Percentiles rank a stretch among this genome's conserved stretches.
These are phyloP conservation scores for Fonsecaea nubica DNA, from an alignment of 2,329 filamentous ascomycete genomes.

Conservation along the genomic window DNA sequence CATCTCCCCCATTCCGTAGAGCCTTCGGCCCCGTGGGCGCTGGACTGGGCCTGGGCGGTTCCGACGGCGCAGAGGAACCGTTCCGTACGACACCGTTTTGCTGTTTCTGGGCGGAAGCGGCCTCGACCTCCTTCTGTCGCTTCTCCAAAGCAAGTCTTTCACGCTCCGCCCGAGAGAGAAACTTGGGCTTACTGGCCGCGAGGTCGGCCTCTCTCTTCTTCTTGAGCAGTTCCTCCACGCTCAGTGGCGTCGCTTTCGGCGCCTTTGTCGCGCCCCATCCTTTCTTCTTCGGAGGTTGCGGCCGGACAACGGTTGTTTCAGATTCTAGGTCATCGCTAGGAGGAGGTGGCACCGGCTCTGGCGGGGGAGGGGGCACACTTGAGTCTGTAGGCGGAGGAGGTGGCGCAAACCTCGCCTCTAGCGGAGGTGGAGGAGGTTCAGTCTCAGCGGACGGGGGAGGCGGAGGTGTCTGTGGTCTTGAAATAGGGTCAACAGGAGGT, in stretches of 20 bases:
- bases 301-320: conserved; percentile 53
- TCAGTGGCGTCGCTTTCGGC: conserved; percentile 64
- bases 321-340: conserved; percentile 45
- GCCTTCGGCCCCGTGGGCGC: conserved; percentile 76
- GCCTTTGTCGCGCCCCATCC: conserved; percentile 56
- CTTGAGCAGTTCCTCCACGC: conserved; percentile 82
- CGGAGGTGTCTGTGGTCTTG: conserved; percentile 41
- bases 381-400: conserved; percentile 52
- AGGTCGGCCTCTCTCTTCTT: conserved; percentile 87
- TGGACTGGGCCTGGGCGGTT: conserved; percentile 15
- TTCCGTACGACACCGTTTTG: conserved; percentile 21
- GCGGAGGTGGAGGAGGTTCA: conserved; percentile 49
- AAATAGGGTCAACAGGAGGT: conserved; percentile 48
- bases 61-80: conserved; percentile 17
- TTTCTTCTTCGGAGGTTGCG: conserved; percentile 58
- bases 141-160: conserved; percentile 82
- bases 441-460: conserved; percentile 31
- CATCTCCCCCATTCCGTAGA: conserved; percentile 59
- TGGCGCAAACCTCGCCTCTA: conserved; percentile 47
- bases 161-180: conserved; percentile 81
- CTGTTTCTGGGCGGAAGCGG: conserved; percentile 41
- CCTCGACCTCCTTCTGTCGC: conserved; percentile 72
- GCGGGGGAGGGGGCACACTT: conserved; percentile 49
- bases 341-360: conserved; percentile 47
- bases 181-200: conserved; percentile 84